Base-by-base conservation (phyloP, 768 basidiomycete species). In the Amylocystis lapponica region DNA sequence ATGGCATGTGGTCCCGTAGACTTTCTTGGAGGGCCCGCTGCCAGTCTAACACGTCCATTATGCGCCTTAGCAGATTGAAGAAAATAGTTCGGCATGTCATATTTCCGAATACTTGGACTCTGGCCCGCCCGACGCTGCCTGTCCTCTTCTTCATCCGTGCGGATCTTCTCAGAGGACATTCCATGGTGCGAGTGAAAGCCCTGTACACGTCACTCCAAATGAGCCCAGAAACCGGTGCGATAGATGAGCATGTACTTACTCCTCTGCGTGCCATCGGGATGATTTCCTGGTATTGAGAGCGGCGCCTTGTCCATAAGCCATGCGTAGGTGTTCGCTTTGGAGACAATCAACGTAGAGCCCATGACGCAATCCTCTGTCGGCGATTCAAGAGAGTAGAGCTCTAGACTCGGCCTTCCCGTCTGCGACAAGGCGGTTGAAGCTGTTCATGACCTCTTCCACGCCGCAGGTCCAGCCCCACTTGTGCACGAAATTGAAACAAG, bases 361-460 rank as follows among this genome's bases (percentile, higher is more conserved):
- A n/a, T n/a, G n/a, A n/a, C n/a, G n/a, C n/a, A n/a, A n/a, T n/a
- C n/a, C n/a, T n/a, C 59, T 54, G 39, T 61, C 61, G 9, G 57
- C 57, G 10, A 59, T 43, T 17, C 58, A 25, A 14, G n/a, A 7
- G 5, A 25, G 27, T 63, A 60, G 20, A 63, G 51, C 3, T n/a
- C n/a, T n/a, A n/a, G n/a, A n/a, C n/a, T n/a, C n/a, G n/a, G 79
- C 75, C 49, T 79, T 77, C 14, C 78, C 72, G 25, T 65, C 53
- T 7, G 56, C 58, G 27, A 81, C 72, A 25, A 81, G 66, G 17
- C 66, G 60, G 48, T 81, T 73, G 5, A 82, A 60, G 9, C 65
- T 57, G 31, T 69, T 66, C 76, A 81, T 78, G 32, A 80, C 59
- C 57, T 83, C 79, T 52, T 75, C 71, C 36, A 81, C 64, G 14